Evolutionary conservation across 805 yeast species (phyloP).

Genomic region (Naumovozyma castellii): DNA sequence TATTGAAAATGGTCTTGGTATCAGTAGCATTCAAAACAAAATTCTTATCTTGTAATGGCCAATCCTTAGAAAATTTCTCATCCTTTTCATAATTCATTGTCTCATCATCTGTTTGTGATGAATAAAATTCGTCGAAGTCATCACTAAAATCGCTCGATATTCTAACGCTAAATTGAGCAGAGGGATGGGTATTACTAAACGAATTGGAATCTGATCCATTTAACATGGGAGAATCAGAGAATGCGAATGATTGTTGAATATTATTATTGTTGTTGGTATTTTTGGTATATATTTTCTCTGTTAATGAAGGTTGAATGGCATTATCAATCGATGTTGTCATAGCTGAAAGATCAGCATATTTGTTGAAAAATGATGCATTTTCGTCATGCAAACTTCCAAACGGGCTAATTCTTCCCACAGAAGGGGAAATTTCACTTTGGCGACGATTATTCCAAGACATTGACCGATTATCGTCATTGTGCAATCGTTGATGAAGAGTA

Average conservation of each 20-base stretch:
- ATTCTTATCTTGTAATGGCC: constrained; percentile 19
- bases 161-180: constrained; percentile 6
- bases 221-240: neutral
- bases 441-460: neutral
- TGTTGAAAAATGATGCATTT: constrained; percentile 12
- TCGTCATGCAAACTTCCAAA: neutral
- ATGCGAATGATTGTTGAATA: neutral
- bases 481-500: neutral
- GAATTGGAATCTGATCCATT: neutral
- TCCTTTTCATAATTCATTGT: constrained; percentile 9
- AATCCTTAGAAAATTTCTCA: constrained; percentile 12
- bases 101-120: constrained; percentile 13
- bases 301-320: constrained; percentile 1
- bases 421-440: neutral
- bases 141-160: constrained; percentile 10
- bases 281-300: neutral
- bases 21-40: constrained; percentile 15
- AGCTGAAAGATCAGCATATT: constrained; percentile 23
- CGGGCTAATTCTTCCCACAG: neutral
- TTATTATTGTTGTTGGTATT: constrained; percentile 2
- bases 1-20: constrained; percentile 21
- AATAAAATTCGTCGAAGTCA: constrained; percentile 8
- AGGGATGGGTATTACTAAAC: neutral
- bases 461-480: neutral
- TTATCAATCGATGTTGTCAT: constrained; percentile 17